phyloP scores from a whole-genome alignment of 352 stramenopile genomes.

The Phytophthora foliorum region DNA sequence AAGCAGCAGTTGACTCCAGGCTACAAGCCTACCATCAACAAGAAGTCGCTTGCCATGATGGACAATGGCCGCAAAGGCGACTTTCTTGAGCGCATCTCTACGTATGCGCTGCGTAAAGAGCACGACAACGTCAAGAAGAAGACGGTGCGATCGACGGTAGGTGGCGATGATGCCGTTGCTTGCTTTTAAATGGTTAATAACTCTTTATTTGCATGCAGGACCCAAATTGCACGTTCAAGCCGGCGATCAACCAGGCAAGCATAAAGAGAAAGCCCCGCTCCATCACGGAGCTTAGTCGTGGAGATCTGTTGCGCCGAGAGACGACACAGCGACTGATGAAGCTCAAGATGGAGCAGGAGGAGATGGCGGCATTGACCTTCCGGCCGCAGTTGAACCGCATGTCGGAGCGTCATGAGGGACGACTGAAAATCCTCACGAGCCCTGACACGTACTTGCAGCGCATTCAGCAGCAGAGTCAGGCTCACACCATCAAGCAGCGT shows the following conservation, averaged over 20 bases:
- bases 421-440: conserved; percentile 83
- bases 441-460: conserved; percentile 87
- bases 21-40: conserved; percentile 85
- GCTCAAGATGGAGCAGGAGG: conserved; percentile 89
- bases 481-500: conserved; percentile 76
- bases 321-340: conserved; percentile 87
- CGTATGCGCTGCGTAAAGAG: conserved; percentile 83
- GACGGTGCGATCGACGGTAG: conserved; percentile 63
- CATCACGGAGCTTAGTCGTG: conserved; percentile 85
- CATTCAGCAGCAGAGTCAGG: conserved; percentile 83
- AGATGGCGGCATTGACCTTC: conserved; percentile 87
- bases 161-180: not conserved
- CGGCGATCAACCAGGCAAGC: conserved; percentile 80
- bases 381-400: conserved; percentile 76
- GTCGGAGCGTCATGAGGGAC: conserved; percentile 72
- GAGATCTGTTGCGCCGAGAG: conserved; percentile 78
- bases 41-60: conserved; percentile 84
- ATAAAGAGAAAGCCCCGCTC: conserved; percentile 69
- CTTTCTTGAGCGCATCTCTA: conserved; percentile 82
- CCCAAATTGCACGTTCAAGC: conserved; percentile 88
- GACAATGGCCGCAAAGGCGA: conserved; percentile 83
- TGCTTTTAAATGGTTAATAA: not conserved
- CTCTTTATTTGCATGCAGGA: conserved; percentile 46
- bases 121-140: conserved; percentile 86
- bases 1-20: conserved; percentile 66